Evolutionary conservation across 805 yeast species (phyloP), one percentile per base, ranked within the genome.

Genomic region (Saturnispora besseyi): DNA sequence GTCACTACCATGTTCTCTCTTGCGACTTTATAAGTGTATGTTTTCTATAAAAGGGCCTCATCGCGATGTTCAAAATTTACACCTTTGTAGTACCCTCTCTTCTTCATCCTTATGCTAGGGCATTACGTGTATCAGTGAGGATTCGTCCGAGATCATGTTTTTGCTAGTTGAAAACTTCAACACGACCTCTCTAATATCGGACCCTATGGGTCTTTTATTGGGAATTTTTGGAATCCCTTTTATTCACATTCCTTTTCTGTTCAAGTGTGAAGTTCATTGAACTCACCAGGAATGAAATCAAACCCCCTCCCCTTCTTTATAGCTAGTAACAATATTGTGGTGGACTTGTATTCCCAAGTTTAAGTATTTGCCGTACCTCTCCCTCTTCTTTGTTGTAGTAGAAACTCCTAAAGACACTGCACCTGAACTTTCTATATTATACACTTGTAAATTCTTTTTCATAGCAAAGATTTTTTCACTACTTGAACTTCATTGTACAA

Each of bases 91-190:
- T 3, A 12, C 7, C 58, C 30, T 34, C 21, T 40, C 29, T 34
- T 51, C 33, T 45, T 46, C 41, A 87, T 90, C 97, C 84, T 91
- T 91, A 88, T 91, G 98, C 99, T 85, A 84, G 99, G 98, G 98
- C 96, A 91, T 89, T 91, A 93, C 98, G 96, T 96, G 95, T 88
- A 89, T 91, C 98, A 90, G 96, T 91, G 99, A 91, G 98, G 99
- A 93, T 89, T 90, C 96, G 96, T 93, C 99, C 98, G 99, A 91
- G 99, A 89, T 90, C 95, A 96, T 91, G 98, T 93, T 87, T 91
- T 91, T 91, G 99, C 99, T 91, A 96, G 97, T 91, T 93, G 97
- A 93, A 91, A 93, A 87, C 90, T 87, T 82, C 84, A 85, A 93
- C 90, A 71, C 79, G 90, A 96, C 84, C 78, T 77, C 80, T 82